A percentile compares a stretch with the other conserved stretches of the same genome.
Evolutionary conservation across 108 stramenopile genomes (phyloP).

Genomic region (Conticribra guillardii): DNA sequence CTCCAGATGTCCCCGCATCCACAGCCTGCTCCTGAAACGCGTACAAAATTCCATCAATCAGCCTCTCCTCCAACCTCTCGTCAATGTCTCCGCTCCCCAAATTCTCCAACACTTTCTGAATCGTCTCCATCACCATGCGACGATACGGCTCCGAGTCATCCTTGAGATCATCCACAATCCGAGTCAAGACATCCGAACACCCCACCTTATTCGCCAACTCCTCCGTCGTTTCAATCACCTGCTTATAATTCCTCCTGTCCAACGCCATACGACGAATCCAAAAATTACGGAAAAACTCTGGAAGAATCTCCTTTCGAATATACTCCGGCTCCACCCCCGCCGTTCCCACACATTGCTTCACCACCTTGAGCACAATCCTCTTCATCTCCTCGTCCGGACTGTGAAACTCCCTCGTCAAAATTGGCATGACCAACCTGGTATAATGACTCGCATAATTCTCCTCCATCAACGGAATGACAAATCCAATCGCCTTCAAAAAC

Average conservation of each 20-base stretch:
- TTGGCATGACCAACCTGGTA: constrained; percentile 98
- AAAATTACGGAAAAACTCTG: constrained; percentile 97
- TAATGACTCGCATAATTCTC: constrained; percentile 99
- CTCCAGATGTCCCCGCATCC: constrained; percentile 71
- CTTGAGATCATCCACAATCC: constrained; percentile 99
- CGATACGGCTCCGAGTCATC: constrained; percentile 99
- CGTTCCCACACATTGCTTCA: constrained; percentile 98
- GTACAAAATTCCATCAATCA: constrained; percentile 98
- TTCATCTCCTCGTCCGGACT: constrained; percentile 98
- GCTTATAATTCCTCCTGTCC: constrained; percentile 96
- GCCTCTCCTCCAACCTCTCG: constrained; percentile 94
- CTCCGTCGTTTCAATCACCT: constrained; percentile 98
- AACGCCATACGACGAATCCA: constrained; percentile 99
- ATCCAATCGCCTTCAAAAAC: constrained; percentile 98
- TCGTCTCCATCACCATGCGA: constrained; percentile 99
- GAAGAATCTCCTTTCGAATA: constrained; percentile 95
- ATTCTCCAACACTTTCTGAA: constrained; percentile 92
- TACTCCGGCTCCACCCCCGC: constrained; percentile 98
- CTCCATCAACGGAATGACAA: constrained; percentile 99
- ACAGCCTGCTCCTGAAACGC: constrained; percentile 99
- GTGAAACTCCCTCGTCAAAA: constrained; percentile 97
- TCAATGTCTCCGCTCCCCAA: constrained; percentile 96
- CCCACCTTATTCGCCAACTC: constrained; percentile 99
- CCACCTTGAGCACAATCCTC: constrained; percentile 97
- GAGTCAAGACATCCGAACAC: constrained; percentile 90